phyloP scores from a whole-genome alignment of 768 basidiomycete genomes.

The Heimioporus sp. region DNA sequence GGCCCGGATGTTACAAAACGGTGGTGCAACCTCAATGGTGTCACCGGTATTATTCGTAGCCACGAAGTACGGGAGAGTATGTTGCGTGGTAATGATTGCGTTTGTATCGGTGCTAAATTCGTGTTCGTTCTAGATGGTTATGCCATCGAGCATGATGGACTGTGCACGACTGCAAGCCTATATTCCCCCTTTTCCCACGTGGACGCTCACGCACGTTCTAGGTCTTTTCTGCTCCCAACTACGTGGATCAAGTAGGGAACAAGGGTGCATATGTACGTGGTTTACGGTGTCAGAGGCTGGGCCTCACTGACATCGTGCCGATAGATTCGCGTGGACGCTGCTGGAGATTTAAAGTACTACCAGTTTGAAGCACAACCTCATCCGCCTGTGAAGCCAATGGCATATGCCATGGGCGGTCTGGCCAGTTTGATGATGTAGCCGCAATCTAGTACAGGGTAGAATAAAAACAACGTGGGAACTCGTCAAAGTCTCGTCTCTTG shows the following conservation, averaged over 20 bases:
- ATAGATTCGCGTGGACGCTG: constrained; percentile 80
- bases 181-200: neutral
- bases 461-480: constrained; percentile 27
- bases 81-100: constrained; percentile 17
- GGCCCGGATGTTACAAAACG: constrained; percentile 90
- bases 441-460: neutral
- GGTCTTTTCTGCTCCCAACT: constrained; percentile 96
- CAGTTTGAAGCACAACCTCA: constrained; percentile 87
- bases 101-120: constrained; percentile 2
- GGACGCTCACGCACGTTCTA: constrained; percentile 28
- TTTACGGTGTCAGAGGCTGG: neutral
- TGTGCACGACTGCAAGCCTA: constrained; percentile 81
- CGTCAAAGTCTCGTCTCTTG: neutral
- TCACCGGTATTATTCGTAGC: constrained; percentile 88
- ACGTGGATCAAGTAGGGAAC: constrained; percentile 88
- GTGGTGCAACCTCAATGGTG: constrained; percentile 86
- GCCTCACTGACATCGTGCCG: constrained; percentile 3
- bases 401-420: constrained; percentile 70
- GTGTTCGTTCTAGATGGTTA: constrained; percentile 66
- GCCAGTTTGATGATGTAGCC: constrained; percentile 67
- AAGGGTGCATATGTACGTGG: constrained; percentile 84
- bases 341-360: constrained; percentile 68
- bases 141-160: constrained; percentile 89
- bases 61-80: constrained; percentile 94
- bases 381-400: constrained; percentile 92